A percentile compares a stretch with the other conserved stretches of the same genome.
These are phyloP conservation scores for Xylariaceae sp. DNA, from an alignment of 2,329 filamentous ascomycete species.

Conservation along the genomic window DNA sequence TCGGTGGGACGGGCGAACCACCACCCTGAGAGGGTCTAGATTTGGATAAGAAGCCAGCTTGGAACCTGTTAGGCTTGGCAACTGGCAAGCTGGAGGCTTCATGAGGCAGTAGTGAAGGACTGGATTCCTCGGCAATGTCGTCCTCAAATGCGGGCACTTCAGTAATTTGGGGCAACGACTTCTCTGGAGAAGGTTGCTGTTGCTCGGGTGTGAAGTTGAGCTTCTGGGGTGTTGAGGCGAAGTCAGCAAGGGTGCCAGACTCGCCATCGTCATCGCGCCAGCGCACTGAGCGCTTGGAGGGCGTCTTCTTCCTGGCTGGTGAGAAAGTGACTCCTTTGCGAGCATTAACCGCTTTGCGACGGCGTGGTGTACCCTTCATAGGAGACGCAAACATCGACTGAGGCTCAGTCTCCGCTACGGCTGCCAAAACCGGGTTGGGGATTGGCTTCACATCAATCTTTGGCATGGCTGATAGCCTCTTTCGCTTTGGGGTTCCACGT, in stretches of 20 bases:
- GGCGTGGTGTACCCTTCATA: constrained; percentile 74
- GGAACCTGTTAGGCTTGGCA: constrained; percentile 72
- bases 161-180: constrained; percentile 43
- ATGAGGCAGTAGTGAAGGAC: constrained; percentile 58
- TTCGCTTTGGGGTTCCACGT: constrained; percentile 74
- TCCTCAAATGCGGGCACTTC: constrained; percentile 56
- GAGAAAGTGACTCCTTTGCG: constrained; percentile 78
- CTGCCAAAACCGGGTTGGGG: constrained; percentile 41
- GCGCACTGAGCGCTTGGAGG: constrained; percentile 72
- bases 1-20: constrained; percentile 62
- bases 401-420: constrained; percentile 24
- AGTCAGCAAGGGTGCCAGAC: constrained; percentile 82
- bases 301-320: constrained; percentile 73
- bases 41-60: constrained; percentile 79
- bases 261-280: constrained; percentile 89
- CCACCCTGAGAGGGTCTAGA: constrained; percentile 39
- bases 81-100: constrained; percentile 38
- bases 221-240: constrained; percentile 83
- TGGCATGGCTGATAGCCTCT: constrained; percentile 46
- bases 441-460: constrained; percentile 41
- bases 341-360: constrained; percentile 63
- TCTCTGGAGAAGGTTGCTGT: constrained; percentile 43
- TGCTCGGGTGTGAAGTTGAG: constrained; percentile 56
- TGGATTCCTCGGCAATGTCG: constrained; percentile 52
- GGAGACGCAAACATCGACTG: constrained; percentile 55